Evolutionary conservation across 2,329 filamentous ascomycete genomes (phyloP).

Genomic region (Trichoderma citrinoviride): DNA sequence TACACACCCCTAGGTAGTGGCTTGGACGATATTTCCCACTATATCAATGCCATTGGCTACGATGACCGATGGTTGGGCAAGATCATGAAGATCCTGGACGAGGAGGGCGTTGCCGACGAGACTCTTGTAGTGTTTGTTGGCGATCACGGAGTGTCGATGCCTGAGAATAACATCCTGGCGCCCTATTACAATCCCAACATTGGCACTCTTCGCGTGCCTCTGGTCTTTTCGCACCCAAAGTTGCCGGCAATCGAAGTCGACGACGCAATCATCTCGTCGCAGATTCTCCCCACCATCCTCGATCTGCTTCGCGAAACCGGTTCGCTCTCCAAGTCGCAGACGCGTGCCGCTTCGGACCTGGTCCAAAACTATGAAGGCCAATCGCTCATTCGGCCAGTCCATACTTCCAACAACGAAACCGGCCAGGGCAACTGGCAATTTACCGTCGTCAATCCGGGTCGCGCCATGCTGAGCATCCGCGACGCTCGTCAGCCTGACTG

Average conservation of each 20-base stretch:
- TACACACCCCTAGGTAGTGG: conserved; percentile 31
- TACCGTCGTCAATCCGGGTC: conserved; percentile 35
- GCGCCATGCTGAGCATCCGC: conserved; percentile 35
- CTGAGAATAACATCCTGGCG: conserved; percentile 33
- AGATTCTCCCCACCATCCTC: conserved; percentile 37
- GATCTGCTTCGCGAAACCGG: conserved; percentile 36
- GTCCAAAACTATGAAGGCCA: conserved; percentile 37
- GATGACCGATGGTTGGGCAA: conserved; percentile 36
- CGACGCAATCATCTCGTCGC: conserved; percentile 34
- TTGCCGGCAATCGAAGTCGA: conserved; percentile 34
- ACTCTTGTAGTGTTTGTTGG: conserved; percentile 36
- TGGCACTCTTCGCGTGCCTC: conserved; percentile 35
- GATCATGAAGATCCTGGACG: conserved; percentile 33
- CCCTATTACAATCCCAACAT: conserved; percentile 37
- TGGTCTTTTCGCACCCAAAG: conserved; percentile 35
- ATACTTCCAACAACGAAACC: conserved; percentile 22
- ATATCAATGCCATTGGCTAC: conserved; percentile 36
- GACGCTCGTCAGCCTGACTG: conserved; percentile 33
- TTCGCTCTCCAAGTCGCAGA: conserved; percentile 32
- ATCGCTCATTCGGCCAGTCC: conserved; percentile 35
- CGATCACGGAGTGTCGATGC: conserved; percentile 36
- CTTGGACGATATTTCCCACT: conserved; percentile 34
- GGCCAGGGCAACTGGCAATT: conserved; percentile 36
- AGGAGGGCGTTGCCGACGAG: conserved; percentile 35
- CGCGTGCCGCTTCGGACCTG: conserved; percentile 30